phyloP scores from a whole-genome alignment of 108 stramenopile genomes.

The Cyclotella sp. region DNA sequence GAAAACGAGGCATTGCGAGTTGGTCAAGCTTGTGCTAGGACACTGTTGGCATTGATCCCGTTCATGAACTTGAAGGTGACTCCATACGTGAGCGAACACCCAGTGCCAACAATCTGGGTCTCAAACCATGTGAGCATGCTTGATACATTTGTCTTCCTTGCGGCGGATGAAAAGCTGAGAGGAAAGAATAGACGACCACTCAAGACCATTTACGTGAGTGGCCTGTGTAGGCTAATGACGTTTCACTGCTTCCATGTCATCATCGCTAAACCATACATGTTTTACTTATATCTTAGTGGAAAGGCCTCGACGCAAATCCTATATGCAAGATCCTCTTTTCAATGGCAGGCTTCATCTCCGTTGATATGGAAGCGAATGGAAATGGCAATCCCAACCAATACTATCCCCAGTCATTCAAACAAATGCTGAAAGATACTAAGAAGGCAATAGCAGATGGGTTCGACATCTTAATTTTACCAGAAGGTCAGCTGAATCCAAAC shows the following conservation, averaged over 20 bases:
- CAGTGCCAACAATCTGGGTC: constrained; percentile 77
- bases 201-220: constrained; percentile 79
- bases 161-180: constrained; percentile 62
- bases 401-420: constrained; percentile 69
- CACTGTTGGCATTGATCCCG: constrained; percentile 69
- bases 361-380: constrained; percentile 83
- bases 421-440: constrained; percentile 64
- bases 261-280: not conserved
- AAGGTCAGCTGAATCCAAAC: constrained; percentile 86
- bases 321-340: constrained; percentile 73
- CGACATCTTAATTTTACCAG: constrained; percentile 84
- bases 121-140: constrained; percentile 78
- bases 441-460: constrained; percentile 80
- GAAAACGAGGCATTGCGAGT: constrained; percentile 61
- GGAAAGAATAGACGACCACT: constrained; percentile 77
- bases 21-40: constrained; percentile 70
- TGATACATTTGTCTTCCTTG: constrained; percentile 81
- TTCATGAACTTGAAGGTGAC: constrained; percentile 55
- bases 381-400: constrained; percentile 82
- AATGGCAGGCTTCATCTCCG: constrained; percentile 84
- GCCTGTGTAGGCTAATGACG: not conserved
- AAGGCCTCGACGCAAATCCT: constrained; percentile 82
- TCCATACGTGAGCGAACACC: constrained; percentile 31
- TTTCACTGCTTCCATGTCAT: not conserved
- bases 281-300: constrained; percentile 62